Conservation (phyloP, 1,284 basidiomycete genomes). For the Trichosporon sp. region DNA sequence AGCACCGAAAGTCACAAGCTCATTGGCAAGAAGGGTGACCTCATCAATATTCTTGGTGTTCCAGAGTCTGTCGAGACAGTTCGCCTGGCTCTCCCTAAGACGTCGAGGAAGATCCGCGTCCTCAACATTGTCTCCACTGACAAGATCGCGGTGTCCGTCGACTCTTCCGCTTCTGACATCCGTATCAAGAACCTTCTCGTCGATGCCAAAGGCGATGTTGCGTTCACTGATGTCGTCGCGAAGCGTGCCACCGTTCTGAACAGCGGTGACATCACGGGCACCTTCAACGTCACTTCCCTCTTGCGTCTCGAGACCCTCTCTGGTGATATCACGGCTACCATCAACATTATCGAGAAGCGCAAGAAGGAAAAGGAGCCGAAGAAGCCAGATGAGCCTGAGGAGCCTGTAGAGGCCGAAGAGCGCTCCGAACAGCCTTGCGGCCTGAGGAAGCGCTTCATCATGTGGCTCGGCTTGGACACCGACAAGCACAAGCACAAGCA, state of each 20-base stretch:
- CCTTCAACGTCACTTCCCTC: constrained; percentile 40
- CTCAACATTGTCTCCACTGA: constrained; percentile 29
- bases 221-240: constrained; percentile 25
- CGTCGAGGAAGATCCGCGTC: constrained; percentile 23
- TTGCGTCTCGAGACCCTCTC: constrained; percentile 38
- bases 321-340: constrained; percentile 41
- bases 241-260: constrained; percentile 28
- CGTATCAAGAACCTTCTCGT: constrained; percentile 30
- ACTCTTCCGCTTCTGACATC: constrained; percentile 32
- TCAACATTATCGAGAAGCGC: constrained; percentile 31
- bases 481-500: constrained; percentile 32
- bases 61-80: constrained; percentile 26
- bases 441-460: constrained; percentile 10
- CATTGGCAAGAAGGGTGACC: constrained; percentile 4
- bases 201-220: constrained; percentile 31
- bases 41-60: neutral
- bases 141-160: constrained; percentile 31
- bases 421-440: neutral
- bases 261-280: constrained; percentile 36
- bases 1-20: neutral
- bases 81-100: constrained; percentile 36
- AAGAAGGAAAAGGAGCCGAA: constrained; percentile 22
- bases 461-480: constrained; percentile 8
- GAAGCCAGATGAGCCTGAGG: constrained; percentile 25
- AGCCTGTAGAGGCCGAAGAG: constrained; percentile 22